A percentile compares a stretch with the other conserved stretches of the same genome.
Evolutionary conservation across 148 eudicot genomes (phyloP).

Genomic region (Pouteria glomerata): DNA sequence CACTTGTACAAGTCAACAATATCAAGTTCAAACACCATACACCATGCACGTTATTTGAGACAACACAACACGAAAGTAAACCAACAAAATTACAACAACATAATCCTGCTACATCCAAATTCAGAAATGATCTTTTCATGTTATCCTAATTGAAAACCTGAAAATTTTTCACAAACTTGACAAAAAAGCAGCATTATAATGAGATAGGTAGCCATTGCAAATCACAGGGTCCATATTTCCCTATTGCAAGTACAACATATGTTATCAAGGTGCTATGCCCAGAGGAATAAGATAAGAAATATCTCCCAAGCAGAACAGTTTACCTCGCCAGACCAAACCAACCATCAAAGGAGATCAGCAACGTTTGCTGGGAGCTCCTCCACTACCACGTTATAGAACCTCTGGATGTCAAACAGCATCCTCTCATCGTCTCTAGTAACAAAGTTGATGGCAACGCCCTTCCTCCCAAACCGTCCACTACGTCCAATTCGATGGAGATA

Average conservation of each 20-base stretch:
- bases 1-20: neutral
- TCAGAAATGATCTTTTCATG: too few species aligned
- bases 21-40: slow-evolving; percentile 12
- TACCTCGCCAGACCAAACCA: slow-evolving; percentile 7
- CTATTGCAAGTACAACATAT: slow-evolving; percentile 8
- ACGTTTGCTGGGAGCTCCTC: slow-evolving; percentile 78
- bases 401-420: slow-evolving; percentile 71
- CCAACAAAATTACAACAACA: slow-evolving; percentile 13
- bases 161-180: too few species aligned
- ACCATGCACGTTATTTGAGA: slow-evolving; percentile 9
- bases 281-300: slow-evolving; percentile 8
- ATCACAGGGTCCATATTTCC: slow-evolving; percentile 2
- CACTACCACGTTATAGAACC: slow-evolving; percentile 55
- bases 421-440: slow-evolving; percentile 63
- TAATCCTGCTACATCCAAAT: neutral
- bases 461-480: slow-evolving; percentile 77
- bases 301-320: slow-evolving; percentile 8
- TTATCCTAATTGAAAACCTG: too few species aligned
- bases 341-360: slow-evolving; percentile 59
- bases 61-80: slow-evolving; percentile 17
- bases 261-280: slow-evolving; percentile 11
- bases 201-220: slow-evolving; percentile 9
- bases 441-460: slow-evolving; percentile 78
- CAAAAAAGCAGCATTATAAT: too few species aligned
- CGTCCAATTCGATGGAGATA: slow-evolving; percentile 76